phyloP scores from a whole-genome alignment of 257 asterid genomes.

The Handroanthus guayacan region DNA sequence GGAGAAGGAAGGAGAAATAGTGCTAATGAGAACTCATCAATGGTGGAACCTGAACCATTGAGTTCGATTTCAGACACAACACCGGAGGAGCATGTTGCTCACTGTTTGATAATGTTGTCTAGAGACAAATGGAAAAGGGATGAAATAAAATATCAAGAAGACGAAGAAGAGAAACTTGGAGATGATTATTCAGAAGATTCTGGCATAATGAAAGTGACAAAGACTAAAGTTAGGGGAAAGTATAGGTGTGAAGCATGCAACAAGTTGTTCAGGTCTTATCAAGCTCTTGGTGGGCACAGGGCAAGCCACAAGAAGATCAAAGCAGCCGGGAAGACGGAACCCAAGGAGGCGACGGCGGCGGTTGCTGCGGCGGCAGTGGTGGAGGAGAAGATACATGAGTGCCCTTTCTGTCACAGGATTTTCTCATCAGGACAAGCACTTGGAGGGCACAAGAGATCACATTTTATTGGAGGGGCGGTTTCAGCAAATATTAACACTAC shows the following conservation, averaged over 20 bases:
- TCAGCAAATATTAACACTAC: slow-evolving; percentile 25
- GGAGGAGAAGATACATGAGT: slow-evolving; percentile 64
- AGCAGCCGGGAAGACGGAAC: background rate
- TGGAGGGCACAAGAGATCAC: slow-evolving; percentile 94
- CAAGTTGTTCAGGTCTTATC: slow-evolving; percentile 75
- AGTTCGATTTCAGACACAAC: slow-evolving; percentile 75
- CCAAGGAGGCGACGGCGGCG: background rate
- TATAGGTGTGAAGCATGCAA: slow-evolving; percentile 82
- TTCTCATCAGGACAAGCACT: slow-evolving; percentile 92
- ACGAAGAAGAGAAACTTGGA: slow-evolving; percentile 20
- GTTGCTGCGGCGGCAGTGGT: slow-evolving; percentile 19
- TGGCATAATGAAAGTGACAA: slow-evolving; percentile 40
- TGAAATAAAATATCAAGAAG: slow-evolving; percentile 10
- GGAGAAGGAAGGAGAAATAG: background rate
- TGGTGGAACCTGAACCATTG: slow-evolving; percentile 48
- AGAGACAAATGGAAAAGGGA: slow-evolving; percentile 60
- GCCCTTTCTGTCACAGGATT: slow-evolving; percentile 79
- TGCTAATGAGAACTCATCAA: slow-evolving; percentile 33
- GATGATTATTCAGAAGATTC: slow-evolving; percentile 38
- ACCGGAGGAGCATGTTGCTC: slow-evolving; percentile 82
- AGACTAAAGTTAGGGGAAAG: slow-evolving; percentile 54
- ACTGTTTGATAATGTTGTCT: slow-evolving; percentile 82
- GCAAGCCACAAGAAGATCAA: slow-evolving; percentile 87
- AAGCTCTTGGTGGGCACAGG: slow-evolving; percentile 93
- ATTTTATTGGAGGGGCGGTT: slow-evolving; percentile 51